Percentiles rank a stretch among this genome's conserved stretches.
These are phyloP conservation scores for Mycena kentingensis DNA, from an alignment of 768 basidiomycete species.

Conservation along the genomic window DNA sequence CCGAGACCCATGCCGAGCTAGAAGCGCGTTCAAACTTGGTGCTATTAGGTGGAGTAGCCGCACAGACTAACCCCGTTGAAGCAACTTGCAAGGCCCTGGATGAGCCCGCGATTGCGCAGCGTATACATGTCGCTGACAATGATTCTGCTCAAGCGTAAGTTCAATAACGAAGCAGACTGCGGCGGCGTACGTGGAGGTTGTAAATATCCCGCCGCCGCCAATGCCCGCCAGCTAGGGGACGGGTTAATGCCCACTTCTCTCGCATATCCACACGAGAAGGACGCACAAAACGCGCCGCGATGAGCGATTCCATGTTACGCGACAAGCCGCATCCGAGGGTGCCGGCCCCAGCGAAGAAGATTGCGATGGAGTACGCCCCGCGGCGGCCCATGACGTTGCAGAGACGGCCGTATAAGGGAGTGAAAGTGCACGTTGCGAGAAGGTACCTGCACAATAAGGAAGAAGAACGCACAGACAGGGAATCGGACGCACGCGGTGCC, in stretches of 20 bases:
- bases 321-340: conserved; percentile 71
- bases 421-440: conserved; percentile 80
- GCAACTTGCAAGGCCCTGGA: conserved; percentile 71
- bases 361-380: conserved; percentile 66
- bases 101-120: conserved; percentile 66
- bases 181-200: conserved; percentile 62
- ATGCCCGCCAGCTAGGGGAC: conserved; percentile 62
- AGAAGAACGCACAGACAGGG: neutral
- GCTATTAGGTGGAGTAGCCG: neutral
- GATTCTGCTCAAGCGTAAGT: conserved; percentile 44
- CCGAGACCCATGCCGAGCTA: conserved; percentile 80
- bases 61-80: conserved; percentile 75
- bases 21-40: neutral
- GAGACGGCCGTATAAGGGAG: conserved; percentile 78
- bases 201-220: conserved; percentile 75
- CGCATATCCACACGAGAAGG: neutral
- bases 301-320: conserved; percentile 67
- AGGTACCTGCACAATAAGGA: conserved; percentile 68
- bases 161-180: neutral
- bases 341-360: conserved; percentile 63
- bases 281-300: conserved; percentile 72
- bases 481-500: conserved; percentile 63
- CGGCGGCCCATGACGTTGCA: conserved; percentile 74
- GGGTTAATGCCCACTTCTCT: neutral
- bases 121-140: conserved; percentile 82